These are phyloP conservation scores for Coniosporium tulheliwenetii DNA, from an alignment of 2,329 filamentous ascomycete genomes.

Conservation along the genomic window DNA sequence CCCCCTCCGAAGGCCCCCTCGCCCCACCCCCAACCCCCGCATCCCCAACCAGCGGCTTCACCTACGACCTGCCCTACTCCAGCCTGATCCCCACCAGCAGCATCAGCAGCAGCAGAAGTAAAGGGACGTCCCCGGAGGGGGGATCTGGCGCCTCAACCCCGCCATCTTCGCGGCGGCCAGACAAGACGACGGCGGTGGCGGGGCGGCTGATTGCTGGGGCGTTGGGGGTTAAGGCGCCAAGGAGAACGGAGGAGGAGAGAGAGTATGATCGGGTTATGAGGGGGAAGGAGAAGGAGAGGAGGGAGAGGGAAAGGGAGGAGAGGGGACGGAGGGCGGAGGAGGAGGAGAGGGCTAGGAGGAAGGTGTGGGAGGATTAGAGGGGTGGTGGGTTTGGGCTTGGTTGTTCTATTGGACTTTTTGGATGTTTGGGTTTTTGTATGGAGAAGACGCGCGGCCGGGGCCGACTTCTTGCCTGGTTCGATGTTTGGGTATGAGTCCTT, in stretches of 20 bases:
- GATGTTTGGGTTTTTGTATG: no score
- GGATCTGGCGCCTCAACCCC: not conserved
- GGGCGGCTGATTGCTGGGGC: constrained; percentile 69
- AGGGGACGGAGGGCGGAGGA: constrained; percentile 48
- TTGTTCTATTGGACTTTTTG: no score
- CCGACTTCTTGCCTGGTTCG: no score
- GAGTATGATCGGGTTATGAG: constrained; percentile 42
- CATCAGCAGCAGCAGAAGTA: constrained; percentile 1
- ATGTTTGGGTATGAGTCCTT: no score
- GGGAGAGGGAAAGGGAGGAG: constrained; percentile 55
- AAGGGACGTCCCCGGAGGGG: not conserved
- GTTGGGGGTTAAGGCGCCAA: constrained; percentile 74
- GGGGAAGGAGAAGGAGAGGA: constrained; percentile 68
- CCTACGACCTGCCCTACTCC: constrained; percentile 3
- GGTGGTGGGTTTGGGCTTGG: not conserved
- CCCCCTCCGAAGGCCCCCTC: constrained; percentile 15
- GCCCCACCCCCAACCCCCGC: constrained; percentile 55
- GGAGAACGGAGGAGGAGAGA: constrained; percentile 61
- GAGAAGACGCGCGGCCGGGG: no score
- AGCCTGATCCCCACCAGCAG: not conserved
- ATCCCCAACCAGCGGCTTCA: constrained; percentile 28
- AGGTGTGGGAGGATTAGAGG: constrained; percentile 63
- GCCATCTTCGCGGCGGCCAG: not conserved
- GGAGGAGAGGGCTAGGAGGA: constrained; percentile 57
- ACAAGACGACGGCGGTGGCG: constrained; percentile 21